These are phyloP conservation scores for Colletotrichum lini DNA, from an alignment of 2,329 filamentous ascomycete species.

Conservation along the genomic window DNA sequence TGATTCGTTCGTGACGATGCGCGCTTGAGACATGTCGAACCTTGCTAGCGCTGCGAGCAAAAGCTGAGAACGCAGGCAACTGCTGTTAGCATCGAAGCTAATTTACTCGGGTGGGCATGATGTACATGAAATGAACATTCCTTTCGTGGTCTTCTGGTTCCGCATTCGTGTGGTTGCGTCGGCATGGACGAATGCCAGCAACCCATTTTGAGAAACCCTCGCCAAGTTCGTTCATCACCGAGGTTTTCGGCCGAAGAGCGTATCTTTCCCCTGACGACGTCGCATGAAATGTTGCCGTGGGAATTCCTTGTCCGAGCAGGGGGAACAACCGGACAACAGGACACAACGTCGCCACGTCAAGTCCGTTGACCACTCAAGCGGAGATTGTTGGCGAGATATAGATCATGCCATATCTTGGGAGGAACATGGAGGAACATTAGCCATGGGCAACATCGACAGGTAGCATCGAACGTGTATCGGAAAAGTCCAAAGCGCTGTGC, in stretches of 20 bases:
- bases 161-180: background rate
- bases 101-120: constrained; percentile 17
- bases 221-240: background rate
- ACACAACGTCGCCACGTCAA: background rate
- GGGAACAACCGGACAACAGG: background rate
- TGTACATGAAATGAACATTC: constrained; percentile 20
- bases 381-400: constrained; percentile 16
- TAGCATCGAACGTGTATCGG: background rate
- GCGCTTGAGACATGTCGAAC: constrained; percentile 36
- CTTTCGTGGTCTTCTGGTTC: background rate
- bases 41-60: constrained; percentile 32
- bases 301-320: background rate
- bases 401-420: constrained; percentile 1
- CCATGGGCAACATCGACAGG: background rate
- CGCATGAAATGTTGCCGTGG: background rate
- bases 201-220: background rate
- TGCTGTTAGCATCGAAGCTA: constrained; percentile 29
- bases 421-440: constrained; percentile 1
- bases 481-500: background rate
- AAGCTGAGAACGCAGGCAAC: constrained; percentile 23
- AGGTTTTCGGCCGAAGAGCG: background rate
- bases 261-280: background rate
- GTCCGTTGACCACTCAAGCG: constrained; percentile 9
- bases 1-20: constrained; percentile 30
- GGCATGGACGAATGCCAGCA: background rate